Conservation (phyloP, 2,329 filamentous ascomycete species). For the Penicillium sp. region DNA sequence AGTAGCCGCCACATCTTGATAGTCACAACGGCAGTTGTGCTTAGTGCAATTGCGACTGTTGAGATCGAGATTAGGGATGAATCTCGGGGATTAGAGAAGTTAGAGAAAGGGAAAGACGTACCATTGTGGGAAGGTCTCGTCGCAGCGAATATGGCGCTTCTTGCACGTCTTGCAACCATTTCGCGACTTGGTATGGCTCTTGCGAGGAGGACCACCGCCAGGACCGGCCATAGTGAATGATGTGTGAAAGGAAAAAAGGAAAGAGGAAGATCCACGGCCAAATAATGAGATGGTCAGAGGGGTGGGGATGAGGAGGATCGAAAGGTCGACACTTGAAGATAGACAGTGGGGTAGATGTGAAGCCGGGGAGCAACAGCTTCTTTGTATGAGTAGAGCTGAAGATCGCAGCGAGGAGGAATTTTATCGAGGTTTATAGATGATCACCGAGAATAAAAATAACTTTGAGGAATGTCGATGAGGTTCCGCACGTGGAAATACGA, state of each 20-base stretch:
- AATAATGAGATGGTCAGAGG: background rate
- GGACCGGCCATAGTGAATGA: conserved; percentile 76
- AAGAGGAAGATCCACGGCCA: background rate
- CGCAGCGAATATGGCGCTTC: conserved; percentile 93
- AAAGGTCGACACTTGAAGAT: background rate
- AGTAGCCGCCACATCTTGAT: conserved; percentile 81
- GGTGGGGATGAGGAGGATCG: background rate
- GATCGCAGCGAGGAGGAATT: background rate
- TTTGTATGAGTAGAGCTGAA: conserved; percentile 6
- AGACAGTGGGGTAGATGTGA: background rate
- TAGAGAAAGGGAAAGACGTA: conserved; percentile 53
- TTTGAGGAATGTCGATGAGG: conserved; percentile 9
- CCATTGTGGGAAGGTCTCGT: conserved; percentile 98
- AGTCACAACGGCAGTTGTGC: conserved; percentile 97
- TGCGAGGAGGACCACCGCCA: conserved; percentile 86
- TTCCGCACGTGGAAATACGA: conserved; percentile 27
- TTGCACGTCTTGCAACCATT: conserved; percentile 99
- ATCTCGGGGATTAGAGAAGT: background rate
- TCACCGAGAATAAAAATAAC: conserved; percentile 17
- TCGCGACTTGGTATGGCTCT: conserved; percentile 97
- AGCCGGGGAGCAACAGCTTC: background rate
- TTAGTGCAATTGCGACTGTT: conserved; percentile 94
- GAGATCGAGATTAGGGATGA: conserved; percentile 17
- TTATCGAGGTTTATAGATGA: conserved; percentile 14
- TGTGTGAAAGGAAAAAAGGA: conserved; percentile 6